phyloP scores from a whole-genome alignment of 371 early-diverging fungal species.

The Blyttiomyces sp. region DNA sequence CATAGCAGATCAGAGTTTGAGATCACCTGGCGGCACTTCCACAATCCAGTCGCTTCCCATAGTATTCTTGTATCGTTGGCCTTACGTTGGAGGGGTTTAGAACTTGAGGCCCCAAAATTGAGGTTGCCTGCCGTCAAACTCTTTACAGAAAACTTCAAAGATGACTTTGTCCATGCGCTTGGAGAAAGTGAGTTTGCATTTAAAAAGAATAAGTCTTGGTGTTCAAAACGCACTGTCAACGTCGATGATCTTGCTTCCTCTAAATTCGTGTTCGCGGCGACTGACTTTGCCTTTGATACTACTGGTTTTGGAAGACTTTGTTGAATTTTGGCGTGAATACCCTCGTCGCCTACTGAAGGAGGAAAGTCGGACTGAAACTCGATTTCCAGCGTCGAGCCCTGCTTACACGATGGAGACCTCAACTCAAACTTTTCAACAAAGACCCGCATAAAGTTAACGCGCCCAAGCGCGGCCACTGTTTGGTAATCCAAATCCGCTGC shows the following conservation, averaged over 20 bases:
- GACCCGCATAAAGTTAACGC: slow-evolving; percentile 20
- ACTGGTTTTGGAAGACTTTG: neutral
- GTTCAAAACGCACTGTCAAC: neutral
- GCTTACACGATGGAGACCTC: neutral
- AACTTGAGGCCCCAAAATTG: neutral
- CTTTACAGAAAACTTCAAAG: neutral
- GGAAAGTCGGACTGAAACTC: slow-evolving; percentile 4
- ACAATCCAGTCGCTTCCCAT: slow-evolving; percentile 14
- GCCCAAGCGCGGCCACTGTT: slow-evolving; percentile 19
- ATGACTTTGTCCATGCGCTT: neutral
- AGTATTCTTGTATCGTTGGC: neutral
- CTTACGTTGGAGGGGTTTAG: neutral
- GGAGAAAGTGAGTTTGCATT: no score
- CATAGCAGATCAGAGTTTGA: slow-evolving; percentile 9
- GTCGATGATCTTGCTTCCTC: neutral
- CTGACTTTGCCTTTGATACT: no score
- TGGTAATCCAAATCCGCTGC: neutral
- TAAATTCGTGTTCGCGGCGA: neutral
- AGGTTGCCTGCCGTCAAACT: no score
- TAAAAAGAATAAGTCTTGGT: neutral
- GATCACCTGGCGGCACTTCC: slow-evolving; percentile 18
- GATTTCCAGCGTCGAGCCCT: slow-evolving; percentile 2
- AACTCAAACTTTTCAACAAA: slow-evolving; percentile 18
- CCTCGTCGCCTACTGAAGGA: no score
- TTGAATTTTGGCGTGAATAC: no score